Conservation (phyloP, 345 rosid genomes). For the Pseudoturritis turrita region DNA sequence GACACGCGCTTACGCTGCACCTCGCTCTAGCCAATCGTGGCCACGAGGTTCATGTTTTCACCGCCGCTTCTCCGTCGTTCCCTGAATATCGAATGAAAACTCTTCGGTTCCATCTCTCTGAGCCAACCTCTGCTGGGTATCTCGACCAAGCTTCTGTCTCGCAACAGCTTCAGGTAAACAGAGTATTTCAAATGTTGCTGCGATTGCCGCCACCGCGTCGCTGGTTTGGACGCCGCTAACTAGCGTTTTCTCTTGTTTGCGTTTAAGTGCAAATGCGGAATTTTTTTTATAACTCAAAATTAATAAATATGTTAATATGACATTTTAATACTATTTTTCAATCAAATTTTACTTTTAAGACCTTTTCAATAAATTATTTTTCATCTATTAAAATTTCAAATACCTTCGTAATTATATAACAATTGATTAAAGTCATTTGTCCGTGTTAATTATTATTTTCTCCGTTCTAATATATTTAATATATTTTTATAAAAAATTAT, state of each 20-base stretch:
- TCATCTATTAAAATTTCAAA: too few relatives aligned
- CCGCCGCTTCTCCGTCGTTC: constrained; percentile 49
- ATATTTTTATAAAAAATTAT: too few relatives aligned
- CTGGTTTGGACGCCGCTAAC: neutral
- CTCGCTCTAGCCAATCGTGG: constrained; percentile 78
- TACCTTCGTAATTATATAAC: too few relatives aligned
- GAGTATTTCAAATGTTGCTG: neutral
- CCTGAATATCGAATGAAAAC: constrained; percentile 44
- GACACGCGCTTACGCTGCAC: constrained; percentile 84
- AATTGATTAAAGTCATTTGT: too few relatives aligned
- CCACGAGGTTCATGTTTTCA: constrained; percentile 88
- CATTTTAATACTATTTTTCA: too few relatives aligned
- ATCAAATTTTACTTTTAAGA: too few relatives aligned
- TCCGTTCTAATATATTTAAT: too few relatives aligned
- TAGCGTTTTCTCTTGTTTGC: neutral
- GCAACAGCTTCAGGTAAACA: constrained; percentile 49
- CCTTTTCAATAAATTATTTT: too few relatives aligned
- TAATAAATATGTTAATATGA: too few relatives aligned
- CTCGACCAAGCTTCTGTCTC: constrained; percentile 70
- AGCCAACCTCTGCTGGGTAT: constrained; percentile 70
- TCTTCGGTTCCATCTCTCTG: constrained; percentile 66
- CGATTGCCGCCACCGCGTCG: neutral
- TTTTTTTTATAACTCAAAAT: too few relatives aligned
- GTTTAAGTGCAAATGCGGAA: neutral
- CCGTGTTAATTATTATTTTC: too few relatives aligned